Evolutionary conservation across 352 stramenopile genomes (phyloP).

Genomic region (Halophytophthora polymorphica): DNA sequence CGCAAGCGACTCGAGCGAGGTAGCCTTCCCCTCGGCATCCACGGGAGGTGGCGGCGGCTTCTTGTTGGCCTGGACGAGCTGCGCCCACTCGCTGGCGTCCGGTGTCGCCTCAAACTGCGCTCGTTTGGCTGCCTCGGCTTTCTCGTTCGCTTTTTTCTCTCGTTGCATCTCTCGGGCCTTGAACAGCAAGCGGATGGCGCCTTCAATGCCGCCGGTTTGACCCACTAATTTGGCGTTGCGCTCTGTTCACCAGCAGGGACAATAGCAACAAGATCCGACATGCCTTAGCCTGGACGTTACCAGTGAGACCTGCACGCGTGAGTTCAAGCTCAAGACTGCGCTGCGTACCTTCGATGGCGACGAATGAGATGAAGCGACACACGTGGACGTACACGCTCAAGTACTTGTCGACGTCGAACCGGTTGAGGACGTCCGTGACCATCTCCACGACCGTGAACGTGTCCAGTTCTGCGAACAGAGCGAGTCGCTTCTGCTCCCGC

Average conservation of each 20-base stretch:
- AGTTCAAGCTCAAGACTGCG: not conserved
- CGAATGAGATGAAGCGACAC: conserved; percentile 59
- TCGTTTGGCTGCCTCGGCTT: conserved; percentile 31
- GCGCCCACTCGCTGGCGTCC: conserved; percentile 31
- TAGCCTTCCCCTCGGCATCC: conserved; percentile 22
- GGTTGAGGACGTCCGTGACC: conserved; percentile 35
- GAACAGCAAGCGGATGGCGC: conserved; percentile 55
- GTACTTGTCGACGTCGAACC: conserved; percentile 57
- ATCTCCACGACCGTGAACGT: conserved; percentile 34
- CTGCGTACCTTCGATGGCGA: conserved; percentile 41
- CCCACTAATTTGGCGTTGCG: conserved; percentile 58
- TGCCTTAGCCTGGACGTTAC: conserved; percentile 3
- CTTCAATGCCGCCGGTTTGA: conserved; percentile 57
- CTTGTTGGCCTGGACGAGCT: conserved; percentile 33
- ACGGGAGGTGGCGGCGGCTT: conserved; percentile 22
- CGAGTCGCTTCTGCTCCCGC: conserved; percentile 11
- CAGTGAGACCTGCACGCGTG: not conserved
- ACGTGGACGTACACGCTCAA: conserved; percentile 56
- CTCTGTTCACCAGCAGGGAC: conserved; percentile 20
- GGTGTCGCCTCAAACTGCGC: conserved; percentile 20
- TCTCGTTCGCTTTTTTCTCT: conserved; percentile 35
- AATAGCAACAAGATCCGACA: not conserved
- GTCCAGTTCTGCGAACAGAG: conserved; percentile 45
- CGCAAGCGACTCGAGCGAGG: conserved; percentile 39
- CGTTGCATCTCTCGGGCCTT: conserved; percentile 58